Evolutionary conservation across 1,284 basidiomycete genomes (phyloP).

Genomic region (Coniferiporia weirii): DNA sequence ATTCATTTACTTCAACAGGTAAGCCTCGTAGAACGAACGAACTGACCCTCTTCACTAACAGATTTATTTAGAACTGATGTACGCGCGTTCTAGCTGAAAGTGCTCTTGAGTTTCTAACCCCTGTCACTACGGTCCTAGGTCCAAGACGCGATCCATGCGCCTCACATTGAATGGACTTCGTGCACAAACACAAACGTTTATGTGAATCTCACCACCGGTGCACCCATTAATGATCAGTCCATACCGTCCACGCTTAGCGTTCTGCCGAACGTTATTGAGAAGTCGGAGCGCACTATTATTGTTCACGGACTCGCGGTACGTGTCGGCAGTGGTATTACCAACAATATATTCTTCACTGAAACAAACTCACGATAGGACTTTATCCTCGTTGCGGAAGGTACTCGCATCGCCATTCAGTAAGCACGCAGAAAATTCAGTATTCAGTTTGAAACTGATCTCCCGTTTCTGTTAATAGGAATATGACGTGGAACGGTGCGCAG

Average conservation of each 20-base stretch:
- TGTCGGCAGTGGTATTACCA: background rate
- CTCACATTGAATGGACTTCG: slow-evolving; percentile 46
- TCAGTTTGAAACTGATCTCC: background rate
- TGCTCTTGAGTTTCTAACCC: background rate
- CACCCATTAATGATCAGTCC: slow-evolving; percentile 30
- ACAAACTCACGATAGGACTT: slow-evolving; percentile 35
- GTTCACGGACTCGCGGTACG: slow-evolving; percentile 28
- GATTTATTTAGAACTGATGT: slow-evolving; percentile 34
- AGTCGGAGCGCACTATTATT: slow-evolving; percentile 35
- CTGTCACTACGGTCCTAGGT: slow-evolving; percentile 31
- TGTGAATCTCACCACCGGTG: slow-evolving; percentile 33
- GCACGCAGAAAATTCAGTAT: slow-evolving; percentile 18
- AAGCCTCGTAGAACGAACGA: slow-evolving; percentile 7
- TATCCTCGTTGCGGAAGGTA: slow-evolving; percentile 52
- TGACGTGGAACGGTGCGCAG: slow-evolving; percentile 37
- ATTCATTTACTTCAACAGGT: slow-evolving; percentile 38
- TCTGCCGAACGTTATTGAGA: slow-evolving; percentile 36
- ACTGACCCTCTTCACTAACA: slow-evolving; percentile 20
- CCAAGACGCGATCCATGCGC: slow-evolving; percentile 56
- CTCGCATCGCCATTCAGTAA: slow-evolving; percentile 55
- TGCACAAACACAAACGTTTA: slow-evolving; percentile 45
- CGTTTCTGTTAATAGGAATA: slow-evolving; percentile 25
- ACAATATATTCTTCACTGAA: background rate
- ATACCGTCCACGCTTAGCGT: slow-evolving; percentile 35
- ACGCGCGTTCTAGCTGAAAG: slow-evolving; percentile 11